These are phyloP conservation scores for Mortierella polycephala DNA, from an alignment of 371 early-diverging fungal genomes.

Conservation along the genomic window DNA sequence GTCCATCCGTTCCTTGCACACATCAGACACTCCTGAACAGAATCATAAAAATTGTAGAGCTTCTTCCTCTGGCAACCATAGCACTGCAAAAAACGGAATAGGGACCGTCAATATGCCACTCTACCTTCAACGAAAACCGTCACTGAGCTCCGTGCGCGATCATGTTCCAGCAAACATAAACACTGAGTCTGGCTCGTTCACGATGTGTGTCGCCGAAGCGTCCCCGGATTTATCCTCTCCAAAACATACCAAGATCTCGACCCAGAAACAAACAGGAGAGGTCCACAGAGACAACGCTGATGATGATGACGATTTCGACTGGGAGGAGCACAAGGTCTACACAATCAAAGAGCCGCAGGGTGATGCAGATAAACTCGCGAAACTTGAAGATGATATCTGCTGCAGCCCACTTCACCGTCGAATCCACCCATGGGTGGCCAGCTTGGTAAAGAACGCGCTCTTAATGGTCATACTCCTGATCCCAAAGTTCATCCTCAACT, in stretches of 20 bases:
- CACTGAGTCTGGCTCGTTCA: constrained; percentile 21
- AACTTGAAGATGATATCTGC: constrained; percentile 28
- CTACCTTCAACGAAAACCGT: constrained; percentile 25
- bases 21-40: not conserved
- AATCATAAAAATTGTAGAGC: not conserved
- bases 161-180: constrained; percentile 34
- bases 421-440: constrained; percentile 22
- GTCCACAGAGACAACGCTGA: not conserved
- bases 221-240: constrained; percentile 10
- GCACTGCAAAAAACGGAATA: not conserved
- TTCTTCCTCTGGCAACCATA: not conserved
- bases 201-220: constrained; percentile 23
- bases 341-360: constrained; percentile 18
- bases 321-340: constrained; percentile 40
- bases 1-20: constrained; percentile 7
- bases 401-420: constrained; percentile 20
- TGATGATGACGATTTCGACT: constrained; percentile 34
- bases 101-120: not conserved
- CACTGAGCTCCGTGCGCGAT: constrained; percentile 29
- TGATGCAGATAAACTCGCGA: not conserved
- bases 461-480: constrained; percentile 13
- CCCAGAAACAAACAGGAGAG: not conserved
- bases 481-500: constrained; percentile 23
- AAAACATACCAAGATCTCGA: not conserved
- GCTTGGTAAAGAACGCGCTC: constrained; percentile 10